phyloP scores from a whole-genome alignment of 2,329 filamentous ascomycete species.

The Rhinocladiella similis region DNA sequence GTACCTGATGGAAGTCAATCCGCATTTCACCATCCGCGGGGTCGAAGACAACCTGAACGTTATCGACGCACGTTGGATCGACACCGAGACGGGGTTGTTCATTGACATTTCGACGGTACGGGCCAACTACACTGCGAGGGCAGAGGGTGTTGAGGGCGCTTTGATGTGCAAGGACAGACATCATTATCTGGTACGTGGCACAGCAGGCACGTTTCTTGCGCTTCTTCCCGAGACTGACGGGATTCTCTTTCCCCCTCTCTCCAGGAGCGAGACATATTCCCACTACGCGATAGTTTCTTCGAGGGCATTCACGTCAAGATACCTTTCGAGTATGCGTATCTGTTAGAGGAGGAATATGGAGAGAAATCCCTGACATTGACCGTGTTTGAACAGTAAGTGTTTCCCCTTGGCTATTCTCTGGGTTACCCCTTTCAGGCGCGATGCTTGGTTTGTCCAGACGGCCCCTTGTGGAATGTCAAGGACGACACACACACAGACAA shows the following conservation, averaged over 20 bases:
- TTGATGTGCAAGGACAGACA: conserved; percentile 61
- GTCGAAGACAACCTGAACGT: conserved; percentile 52
- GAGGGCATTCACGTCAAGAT: conserved; percentile 56
- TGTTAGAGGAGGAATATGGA: conserved; percentile 59
- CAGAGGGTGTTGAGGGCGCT: conserved; percentile 40
- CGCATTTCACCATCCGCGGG: conserved; percentile 50
- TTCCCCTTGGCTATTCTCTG: too few species aligned
- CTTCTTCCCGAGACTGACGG: conserved; percentile 3
- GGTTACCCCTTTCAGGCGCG: too few species aligned
- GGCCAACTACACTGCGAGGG: conserved; percentile 43
- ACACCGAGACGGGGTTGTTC: conserved; percentile 59
- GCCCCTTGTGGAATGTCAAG: too few species aligned
- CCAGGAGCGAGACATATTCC: conserved; percentile 55
- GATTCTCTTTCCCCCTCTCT: too few species aligned
- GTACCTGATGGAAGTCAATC: conserved; percentile 62
- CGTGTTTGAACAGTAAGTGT: conserved; percentile 43
- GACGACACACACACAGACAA: too few species aligned
- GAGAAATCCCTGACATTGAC: conserved; percentile 48
- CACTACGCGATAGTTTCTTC: conserved; percentile 55
- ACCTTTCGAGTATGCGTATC: conserved; percentile 56
- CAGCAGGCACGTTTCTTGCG: rapidly evolving
- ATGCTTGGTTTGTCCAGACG: too few species aligned
- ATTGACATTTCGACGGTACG: conserved; percentile 63
- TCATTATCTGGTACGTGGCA: conserved; percentile 44
- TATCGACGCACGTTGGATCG: conserved; percentile 64